Percentiles rank a stretch among this genome's conserved stretches.
These are phyloP conservation scores for Linanthus parryae DNA, from an alignment of 148 eudicot genomes.

Conservation along the genomic window DNA sequence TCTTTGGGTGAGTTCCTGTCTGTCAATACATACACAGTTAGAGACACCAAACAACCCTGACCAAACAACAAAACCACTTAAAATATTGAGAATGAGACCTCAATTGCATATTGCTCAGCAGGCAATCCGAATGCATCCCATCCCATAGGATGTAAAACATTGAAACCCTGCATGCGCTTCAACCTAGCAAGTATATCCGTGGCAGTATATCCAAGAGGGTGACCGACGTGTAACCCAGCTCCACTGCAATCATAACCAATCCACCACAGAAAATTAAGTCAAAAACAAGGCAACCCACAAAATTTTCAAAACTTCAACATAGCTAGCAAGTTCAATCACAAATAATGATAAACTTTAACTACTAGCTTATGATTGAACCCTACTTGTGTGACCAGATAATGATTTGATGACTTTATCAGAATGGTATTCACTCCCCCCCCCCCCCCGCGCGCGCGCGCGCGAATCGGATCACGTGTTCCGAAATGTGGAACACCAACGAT, in stretches of 20 bases:
- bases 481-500: no score
- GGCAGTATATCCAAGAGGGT: conserved; percentile 98
- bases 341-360: no score
- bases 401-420: no score
- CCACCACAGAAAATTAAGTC: neutral
- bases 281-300: neutral
- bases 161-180: conserved; percentile 93
- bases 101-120: conserved; percentile 97
- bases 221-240: conserved; percentile 98
- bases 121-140: conserved; percentile 99
- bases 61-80: conserved; percentile 1
- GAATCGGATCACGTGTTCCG: no score
- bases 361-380: no score
- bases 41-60: neutral
- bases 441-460: no score
- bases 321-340: no score
- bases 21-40: conserved; percentile 38
- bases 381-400: no score
- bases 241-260: conserved; percentile 57
- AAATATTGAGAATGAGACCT: conserved; percentile 37
- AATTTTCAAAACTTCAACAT: neutral
- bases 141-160: conserved; percentile 98
- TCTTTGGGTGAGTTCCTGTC: conserved; percentile 98
- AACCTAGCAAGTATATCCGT: conserved; percentile 97
- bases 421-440: no score